Percentiles rank a stretch among this genome's conserved stretches.
Conservation (phyloP, 306 rosid species). For the Canavalia ensiformis region DNA sequence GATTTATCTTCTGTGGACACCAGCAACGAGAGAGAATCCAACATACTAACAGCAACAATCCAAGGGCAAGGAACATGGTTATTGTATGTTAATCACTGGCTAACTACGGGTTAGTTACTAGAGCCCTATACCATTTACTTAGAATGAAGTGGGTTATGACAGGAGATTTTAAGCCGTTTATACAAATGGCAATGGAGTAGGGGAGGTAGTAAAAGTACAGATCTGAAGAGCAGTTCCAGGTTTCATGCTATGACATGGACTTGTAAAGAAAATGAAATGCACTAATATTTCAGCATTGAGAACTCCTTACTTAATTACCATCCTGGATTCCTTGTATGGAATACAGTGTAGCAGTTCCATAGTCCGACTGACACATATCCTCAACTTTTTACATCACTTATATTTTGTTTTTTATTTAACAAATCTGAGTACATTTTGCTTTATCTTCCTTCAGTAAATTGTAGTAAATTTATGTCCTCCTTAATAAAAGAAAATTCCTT, state of each 20-base stretch:
- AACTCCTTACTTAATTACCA: constrained; percentile 15
- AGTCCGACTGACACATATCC: constrained; percentile 1
- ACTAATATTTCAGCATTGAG: constrained; percentile 19
- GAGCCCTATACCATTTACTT: neutral
- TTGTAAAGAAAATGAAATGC: constrained; percentile 13
- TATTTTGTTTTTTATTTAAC: neutral
- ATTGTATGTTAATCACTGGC: neutral
- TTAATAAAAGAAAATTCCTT: neutral
- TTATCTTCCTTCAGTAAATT: neutral
- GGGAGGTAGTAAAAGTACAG: too few relatives aligned
- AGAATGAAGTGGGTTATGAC: neutral
- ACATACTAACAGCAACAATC: neutral
- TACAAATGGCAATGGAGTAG: neutral
- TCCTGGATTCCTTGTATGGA: constrained; percentile 4
- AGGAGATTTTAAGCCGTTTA: neutral
- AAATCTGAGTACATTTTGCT: neutral
- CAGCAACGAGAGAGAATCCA: neutral
- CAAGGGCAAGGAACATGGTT: neutral
- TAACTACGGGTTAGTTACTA: neutral
- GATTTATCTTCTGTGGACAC: neutral
- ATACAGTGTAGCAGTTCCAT: constrained; percentile 31
- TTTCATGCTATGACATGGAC: constrained; percentile 2
- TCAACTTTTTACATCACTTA: neutral
- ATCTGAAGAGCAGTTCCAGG: neutral
- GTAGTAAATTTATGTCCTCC: constrained; percentile 8